These are phyloP conservation scores for Catenaria anguillulae DNA, from an alignment of 371 early-diverging fungal species.

Conservation along the genomic window DNA sequence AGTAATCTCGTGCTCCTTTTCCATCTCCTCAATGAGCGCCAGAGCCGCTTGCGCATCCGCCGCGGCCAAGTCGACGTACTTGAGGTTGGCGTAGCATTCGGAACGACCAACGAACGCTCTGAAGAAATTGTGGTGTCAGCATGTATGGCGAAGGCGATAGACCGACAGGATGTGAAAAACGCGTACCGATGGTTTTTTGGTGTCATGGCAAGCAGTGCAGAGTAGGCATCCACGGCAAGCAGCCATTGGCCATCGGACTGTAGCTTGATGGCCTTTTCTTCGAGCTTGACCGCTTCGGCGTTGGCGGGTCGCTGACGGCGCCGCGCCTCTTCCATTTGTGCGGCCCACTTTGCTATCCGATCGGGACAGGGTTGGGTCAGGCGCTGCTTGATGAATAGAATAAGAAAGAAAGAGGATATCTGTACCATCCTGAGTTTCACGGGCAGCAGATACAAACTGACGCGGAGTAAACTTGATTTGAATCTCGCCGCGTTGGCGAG, in stretches of 20 bases:
- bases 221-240: neutral
- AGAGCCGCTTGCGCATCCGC: neutral
- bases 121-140: too few relatives aligned
- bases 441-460: slow-evolving; percentile 2
- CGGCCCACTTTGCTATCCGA: slow-evolving; percentile 4
- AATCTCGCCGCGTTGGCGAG: neutral
- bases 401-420: neutral
- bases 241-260: neutral
- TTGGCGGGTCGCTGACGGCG: neutral
- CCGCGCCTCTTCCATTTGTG: slow-evolving; percentile 1
- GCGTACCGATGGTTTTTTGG: neutral
- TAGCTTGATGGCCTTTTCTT: neutral
- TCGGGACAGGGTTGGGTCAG: neutral
- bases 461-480: slow-evolving; percentile 7
- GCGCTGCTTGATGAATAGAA: neutral
- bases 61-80: neutral
- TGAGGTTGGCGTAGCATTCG: neutral
- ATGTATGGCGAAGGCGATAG: too few relatives aligned
- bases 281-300: neutral
- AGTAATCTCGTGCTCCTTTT: neutral
- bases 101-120: neutral
- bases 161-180: too few relatives aligned
- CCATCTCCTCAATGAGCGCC: neutral
- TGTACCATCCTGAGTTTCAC: slow-evolving; percentile 7
- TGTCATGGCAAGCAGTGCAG: neutral